Conservation (phyloP, 2,329 filamentous ascomycete genomes). For the Cordyceps militaris region DNA sequence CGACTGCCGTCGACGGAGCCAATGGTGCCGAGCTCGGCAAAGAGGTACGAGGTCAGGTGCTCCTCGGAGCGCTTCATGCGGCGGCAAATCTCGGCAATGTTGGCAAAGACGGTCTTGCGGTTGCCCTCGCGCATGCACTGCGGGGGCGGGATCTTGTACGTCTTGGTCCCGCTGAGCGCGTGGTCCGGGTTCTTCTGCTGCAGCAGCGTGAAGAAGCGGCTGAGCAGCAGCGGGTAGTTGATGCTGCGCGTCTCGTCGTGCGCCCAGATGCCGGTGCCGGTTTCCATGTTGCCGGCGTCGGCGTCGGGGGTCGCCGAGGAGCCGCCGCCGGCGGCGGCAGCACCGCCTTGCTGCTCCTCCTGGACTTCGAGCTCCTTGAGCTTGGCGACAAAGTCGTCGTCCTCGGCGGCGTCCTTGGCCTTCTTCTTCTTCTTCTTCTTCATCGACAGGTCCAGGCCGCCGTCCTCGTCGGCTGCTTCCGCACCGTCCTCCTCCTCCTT, state of each 20-base stretch:
- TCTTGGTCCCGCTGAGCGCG: slow-evolving; percentile 78
- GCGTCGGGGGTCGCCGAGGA: slow-evolving; percentile 40
- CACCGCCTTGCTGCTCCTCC: slow-evolving; percentile 49
- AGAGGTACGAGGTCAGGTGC: slow-evolving; percentile 93
- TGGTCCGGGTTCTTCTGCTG: slow-evolving; percentile 96
- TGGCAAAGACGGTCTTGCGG: slow-evolving; percentile 99
- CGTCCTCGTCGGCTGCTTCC: slow-evolving; percentile 39
- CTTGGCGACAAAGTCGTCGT: slow-evolving; percentile 54
- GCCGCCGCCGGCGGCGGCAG: slow-evolving; percentile 45
- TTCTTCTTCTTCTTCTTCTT: slow-evolving; percentile 60
- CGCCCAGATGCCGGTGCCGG: slow-evolving; percentile 83
- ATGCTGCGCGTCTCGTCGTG: slow-evolving; percentile 74
- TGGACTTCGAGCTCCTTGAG: slow-evolving; percentile 57
- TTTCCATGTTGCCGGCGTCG: slow-evolving; percentile 70
- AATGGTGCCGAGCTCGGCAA: slow-evolving; percentile 95
- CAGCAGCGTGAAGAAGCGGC: slow-evolving; percentile 89
- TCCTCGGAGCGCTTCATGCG: slow-evolving; percentile 98
- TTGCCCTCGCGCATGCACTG: slow-evolving; percentile 99
- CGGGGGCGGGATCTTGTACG: slow-evolving; percentile 98
- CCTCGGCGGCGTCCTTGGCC: slow-evolving; percentile 53
- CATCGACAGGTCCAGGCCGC: slow-evolving; percentile 51
- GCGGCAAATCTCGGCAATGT: slow-evolving; percentile 98
- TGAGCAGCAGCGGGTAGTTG: slow-evolving; percentile 77
- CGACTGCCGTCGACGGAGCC: slow-evolving; percentile 91
- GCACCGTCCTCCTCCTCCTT: slow-evolving; percentile 41